A percentile compares a stretch with the other conserved stretches of the same genome.
These are phyloP conservation scores for Rhodotorula diobovata DNA, from an alignment of 768 basidiomycete genomes.

Conservation along the genomic window DNA sequence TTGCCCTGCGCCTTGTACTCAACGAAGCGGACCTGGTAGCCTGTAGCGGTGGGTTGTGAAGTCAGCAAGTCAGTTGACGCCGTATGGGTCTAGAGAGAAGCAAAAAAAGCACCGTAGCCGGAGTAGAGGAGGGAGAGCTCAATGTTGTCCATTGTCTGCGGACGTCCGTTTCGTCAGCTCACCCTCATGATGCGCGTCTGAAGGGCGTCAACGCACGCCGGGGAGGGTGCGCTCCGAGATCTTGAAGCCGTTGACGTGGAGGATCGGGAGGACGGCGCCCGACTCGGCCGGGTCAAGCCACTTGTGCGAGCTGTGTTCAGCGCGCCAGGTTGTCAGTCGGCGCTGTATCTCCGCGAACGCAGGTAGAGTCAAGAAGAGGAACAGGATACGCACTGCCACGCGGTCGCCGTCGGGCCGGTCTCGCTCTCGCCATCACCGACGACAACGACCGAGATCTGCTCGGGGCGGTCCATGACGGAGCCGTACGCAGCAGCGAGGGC, in stretches of 20 bases:
- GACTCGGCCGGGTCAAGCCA: slow-evolving; percentile 85
- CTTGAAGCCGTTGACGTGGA: slow-evolving; percentile 76
- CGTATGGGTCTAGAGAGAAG: not conserved
- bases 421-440: slow-evolving; percentile 75
- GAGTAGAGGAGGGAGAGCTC: slow-evolving; percentile 70
- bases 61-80: no score
- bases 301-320: slow-evolving; percentile 67
- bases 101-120: slow-evolving; percentile 50
- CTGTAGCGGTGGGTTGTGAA: not conserved
- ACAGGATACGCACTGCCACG: slow-evolving; percentile 41
- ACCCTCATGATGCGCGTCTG: no score
- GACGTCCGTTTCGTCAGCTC: not conserved
- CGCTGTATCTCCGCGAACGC: no score
- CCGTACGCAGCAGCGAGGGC: slow-evolving; percentile 79
- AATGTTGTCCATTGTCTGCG: slow-evolving; percentile 72
- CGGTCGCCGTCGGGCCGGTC: slow-evolving; percentile 48
- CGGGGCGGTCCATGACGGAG: slow-evolving; percentile 83
- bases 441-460: slow-evolving; percentile 72
- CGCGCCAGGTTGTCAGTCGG: not conserved
- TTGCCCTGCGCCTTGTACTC: slow-evolving; percentile 51
- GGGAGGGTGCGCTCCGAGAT: slow-evolving; percentile 85
- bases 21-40: slow-evolving; percentile 83
- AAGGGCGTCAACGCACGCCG: slow-evolving; percentile 49
- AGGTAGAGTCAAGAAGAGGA: no score
- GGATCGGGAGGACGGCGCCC: slow-evolving; percentile 83